phyloP scores from a whole-genome alignment of 108 stramenopile genomes.

The Nitzschia palea region DNA sequence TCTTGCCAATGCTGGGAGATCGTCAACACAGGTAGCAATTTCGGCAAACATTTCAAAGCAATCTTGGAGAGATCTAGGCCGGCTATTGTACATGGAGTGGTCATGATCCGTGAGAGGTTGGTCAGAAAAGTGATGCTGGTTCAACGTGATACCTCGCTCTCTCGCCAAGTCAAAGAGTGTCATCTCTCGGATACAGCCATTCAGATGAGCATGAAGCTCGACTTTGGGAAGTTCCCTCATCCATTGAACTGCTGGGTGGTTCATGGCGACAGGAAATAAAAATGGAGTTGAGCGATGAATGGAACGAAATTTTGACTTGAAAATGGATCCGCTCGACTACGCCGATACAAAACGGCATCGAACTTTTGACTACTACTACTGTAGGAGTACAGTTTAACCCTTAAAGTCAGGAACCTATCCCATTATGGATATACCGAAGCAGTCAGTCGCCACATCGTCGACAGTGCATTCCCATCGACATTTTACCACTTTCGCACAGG shows the following conservation, averaged over 20 bases:
- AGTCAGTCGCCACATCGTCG: too few relatives aligned
- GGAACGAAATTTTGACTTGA: too few relatives aligned
- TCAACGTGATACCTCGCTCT: constrained; percentile 44
- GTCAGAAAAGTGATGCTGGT: constrained; percentile 31
- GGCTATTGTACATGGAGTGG: constrained; percentile 35
- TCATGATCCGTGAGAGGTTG: not conserved
- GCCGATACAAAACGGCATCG: too few relatives aligned
- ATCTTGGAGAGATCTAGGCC: constrained; percentile 57
- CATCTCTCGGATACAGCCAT: constrained; percentile 83
- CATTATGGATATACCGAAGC: too few relatives aligned
- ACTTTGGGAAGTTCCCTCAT: constrained; percentile 53
- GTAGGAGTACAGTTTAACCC: too few relatives aligned
- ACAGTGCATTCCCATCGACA: too few relatives aligned
- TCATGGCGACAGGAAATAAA: too few relatives aligned
- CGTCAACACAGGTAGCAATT: constrained; percentile 67
- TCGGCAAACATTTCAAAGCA: constrained; percentile 86
- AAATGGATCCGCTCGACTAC: too few relatives aligned
- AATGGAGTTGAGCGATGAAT: too few relatives aligned
- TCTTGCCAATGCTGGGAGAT: constrained; percentile 48
- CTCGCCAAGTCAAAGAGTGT: constrained; percentile 72
- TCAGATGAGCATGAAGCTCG: constrained; percentile 90
- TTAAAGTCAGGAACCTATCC: too few relatives aligned
- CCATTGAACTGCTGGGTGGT: too few relatives aligned
- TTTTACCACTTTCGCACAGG: not conserved
- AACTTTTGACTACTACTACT: too few relatives aligned